Base-by-base conservation (phyloP, 371 early-diverging fungal genomes). In the Gilbertella persicaria region DNA sequence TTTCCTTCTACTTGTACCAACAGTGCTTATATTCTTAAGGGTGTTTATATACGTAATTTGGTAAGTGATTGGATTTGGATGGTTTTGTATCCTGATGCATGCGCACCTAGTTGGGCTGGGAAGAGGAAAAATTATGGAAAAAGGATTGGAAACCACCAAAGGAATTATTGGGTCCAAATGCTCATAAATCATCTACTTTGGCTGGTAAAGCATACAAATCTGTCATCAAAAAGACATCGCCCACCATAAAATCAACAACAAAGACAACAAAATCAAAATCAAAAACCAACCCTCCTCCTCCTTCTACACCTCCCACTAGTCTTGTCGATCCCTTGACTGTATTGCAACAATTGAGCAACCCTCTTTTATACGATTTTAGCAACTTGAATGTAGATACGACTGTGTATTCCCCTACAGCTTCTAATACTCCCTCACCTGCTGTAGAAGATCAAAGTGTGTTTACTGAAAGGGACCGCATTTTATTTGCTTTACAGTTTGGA, bases 1-100 rank as follows among this genome's bases (percentile, higher is more conserved):
- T 83, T 91, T 40, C 89, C 90, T 6, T 69, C 83, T 16, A 91
- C 90, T 7, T 90, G 91, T 65, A 91, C 90, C 17, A 91, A 90
- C 67, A 81, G 84, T 48, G 90, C 90, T 2, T 89, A 83, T 58
- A 86, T 88, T 26, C 67, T 88, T 45, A 89, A 90, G 66, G 80
- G 83, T 24, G 75, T 88, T 1, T 91, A 91, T 58, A 82, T 81
- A 33, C 74, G 78, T 49, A 82, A 80, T 51, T 68, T 91, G 53
- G 68, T 67, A 63, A 52, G 39, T 38, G 4, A 17, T 10, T 16
- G 10, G 17, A 8, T 16, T 16, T 21, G 29, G 4, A 25, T 25
- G 5, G 16, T 38, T 24, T 29, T 8, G 3, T 10, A 41, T n/a
- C 13, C 17, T 40, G 30, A 23, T 17, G 33, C 2, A 1, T 9